phyloP scores from a whole-genome alignment of 805 yeast genomes.

The Metschnikowia baotianmanensis region DNA sequence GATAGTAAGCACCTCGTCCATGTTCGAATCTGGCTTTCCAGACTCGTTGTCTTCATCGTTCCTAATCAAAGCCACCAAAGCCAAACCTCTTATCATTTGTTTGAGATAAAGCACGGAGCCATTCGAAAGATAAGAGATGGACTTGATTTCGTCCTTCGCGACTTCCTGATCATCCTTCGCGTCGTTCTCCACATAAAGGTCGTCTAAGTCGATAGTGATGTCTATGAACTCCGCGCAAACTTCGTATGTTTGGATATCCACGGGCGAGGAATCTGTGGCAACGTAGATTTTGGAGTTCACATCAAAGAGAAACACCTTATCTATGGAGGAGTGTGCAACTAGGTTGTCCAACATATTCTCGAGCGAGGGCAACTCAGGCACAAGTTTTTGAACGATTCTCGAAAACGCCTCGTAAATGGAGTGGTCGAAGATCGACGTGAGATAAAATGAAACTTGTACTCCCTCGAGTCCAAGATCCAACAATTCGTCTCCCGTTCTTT shows the following conservation, averaged over 20 bases:
- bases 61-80: conserved; percentile 83
- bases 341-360: conserved; percentile 87
- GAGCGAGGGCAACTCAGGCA: conserved; percentile 82
- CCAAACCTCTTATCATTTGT: conserved; percentile 91
- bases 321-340: conserved; percentile 86
- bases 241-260: conserved; percentile 92
- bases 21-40: conserved; percentile 20
- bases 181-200: conserved; percentile 46
- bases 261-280: conserved; percentile 95
- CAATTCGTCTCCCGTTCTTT: conserved; percentile 89
- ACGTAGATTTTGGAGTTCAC: conserved; percentile 90
- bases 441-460: conserved; percentile 84
- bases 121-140: conserved; percentile 74
- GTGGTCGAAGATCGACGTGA: conserved; percentile 93
- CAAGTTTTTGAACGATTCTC: conserved; percentile 85
- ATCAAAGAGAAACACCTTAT: conserved; percentile 90
- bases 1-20: conserved; percentile 52
- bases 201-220: conserved; percentile 85
- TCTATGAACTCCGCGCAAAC: conserved; percentile 97
- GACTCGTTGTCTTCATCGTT: conserved; percentile 44
- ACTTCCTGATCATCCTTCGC: conserved; percentile 9
- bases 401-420: conserved; percentile 95
- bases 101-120: conserved; percentile 82
- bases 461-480: conserved; percentile 87
- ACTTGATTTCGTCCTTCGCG: conserved; percentile 46